These are phyloP conservation scores for Tulasnella sp. DNA, from an alignment of 768 basidiomycete genomes.

Conservation along the genomic window DNA sequence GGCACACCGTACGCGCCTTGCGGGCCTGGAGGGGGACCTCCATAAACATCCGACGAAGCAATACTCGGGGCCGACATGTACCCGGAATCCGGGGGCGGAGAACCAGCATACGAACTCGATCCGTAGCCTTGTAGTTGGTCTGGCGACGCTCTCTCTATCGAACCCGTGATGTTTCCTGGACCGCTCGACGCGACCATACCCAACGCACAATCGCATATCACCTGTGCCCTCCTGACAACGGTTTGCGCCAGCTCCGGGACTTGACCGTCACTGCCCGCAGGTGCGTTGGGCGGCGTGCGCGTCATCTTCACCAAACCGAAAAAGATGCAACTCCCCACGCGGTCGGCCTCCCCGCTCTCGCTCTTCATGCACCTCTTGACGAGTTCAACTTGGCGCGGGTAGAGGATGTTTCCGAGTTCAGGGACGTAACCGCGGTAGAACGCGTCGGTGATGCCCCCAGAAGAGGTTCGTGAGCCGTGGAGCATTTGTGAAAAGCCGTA, in stretches of 20 bases:
- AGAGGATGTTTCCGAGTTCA: conserved; percentile 61
- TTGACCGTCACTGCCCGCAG: background rate
- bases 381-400: conserved; percentile 69
- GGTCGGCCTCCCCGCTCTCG: conserved; percentile 58
- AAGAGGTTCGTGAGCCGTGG: conserved; percentile 44
- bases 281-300: conserved; percentile 28
- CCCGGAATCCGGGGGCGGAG: background rate
- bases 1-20: no score
- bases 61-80: background rate
- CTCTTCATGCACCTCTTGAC: conserved; percentile 69
- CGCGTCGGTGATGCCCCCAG: conserved; percentile 43
- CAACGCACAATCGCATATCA: conserved; percentile 75
- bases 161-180: no score
- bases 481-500: conserved; percentile 78
- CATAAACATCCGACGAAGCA: background rate
- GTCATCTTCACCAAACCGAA: conserved; percentile 79
- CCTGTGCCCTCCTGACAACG: conserved; percentile 72
- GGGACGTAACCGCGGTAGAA: conserved; percentile 84
- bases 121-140: background rate
- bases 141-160: no score
- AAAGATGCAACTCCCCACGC: conserved; percentile 75
- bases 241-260: conserved; percentile 29
- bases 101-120: background rate
- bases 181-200: background rate
- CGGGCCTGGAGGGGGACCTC: background rate